These are phyloP conservation scores for Prosopis cineraria DNA, from an alignment of 306 rosid species.

Conservation along the genomic window DNA sequence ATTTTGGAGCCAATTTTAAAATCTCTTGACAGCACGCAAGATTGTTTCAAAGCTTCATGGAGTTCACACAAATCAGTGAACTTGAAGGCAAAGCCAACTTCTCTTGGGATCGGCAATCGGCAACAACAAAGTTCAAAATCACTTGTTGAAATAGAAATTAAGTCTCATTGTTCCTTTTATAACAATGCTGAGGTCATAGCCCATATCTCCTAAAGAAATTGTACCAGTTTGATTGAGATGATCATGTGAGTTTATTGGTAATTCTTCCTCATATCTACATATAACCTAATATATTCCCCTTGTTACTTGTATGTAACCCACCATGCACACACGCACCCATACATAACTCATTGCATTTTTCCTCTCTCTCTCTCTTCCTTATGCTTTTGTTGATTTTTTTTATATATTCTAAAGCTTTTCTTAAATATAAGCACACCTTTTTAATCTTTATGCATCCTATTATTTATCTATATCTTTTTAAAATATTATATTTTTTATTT, in stretches of 20 bases:
- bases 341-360: no score
- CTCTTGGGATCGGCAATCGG: constrained; percentile 44
- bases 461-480: no score
- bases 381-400: no score
- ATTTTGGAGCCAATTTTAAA: constrained; percentile 33
- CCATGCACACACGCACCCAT: no score
- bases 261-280: constrained; percentile 17
- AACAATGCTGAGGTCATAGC: constrained; percentile 79
- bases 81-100: constrained; percentile 59
- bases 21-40: constrained; percentile 79
- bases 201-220: constrained; percentile 62
- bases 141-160: constrained; percentile 46
- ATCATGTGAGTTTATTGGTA: constrained; percentile 63
- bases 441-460: no score
- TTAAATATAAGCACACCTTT: no score
- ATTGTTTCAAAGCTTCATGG: constrained; percentile 96
- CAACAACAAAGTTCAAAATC: constrained; percentile 47
- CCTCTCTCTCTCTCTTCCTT: no score
- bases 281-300: constrained; percentile 21
- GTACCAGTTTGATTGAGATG: constrained; percentile 91
- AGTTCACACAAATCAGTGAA: constrained; percentile 86
- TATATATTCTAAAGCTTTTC: no score
- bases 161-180: constrained; percentile 34
- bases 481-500: no score
- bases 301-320: no score